Percentiles rank a stretch among this genome's conserved stretches.
phyloP scores from a whole-genome alignment of 1,284 basidiomycete species.

The Ustilago tritici region DNA sequence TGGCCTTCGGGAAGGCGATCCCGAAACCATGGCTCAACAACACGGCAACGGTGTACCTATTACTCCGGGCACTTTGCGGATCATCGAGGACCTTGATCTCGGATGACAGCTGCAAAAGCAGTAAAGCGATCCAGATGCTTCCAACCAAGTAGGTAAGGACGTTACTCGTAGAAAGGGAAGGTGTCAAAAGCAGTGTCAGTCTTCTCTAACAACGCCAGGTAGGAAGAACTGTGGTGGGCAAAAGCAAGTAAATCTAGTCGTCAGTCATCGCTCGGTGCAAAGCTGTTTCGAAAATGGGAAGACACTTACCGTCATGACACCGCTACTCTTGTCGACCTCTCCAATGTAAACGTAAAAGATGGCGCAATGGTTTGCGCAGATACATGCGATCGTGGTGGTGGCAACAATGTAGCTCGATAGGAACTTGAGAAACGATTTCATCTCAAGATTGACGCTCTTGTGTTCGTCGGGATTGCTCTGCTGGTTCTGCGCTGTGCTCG shows the following conservation, averaged over 20 bases:
- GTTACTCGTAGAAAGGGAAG: too few relatives aligned
- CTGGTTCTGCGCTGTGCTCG: constrained; percentile 32
- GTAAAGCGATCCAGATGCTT: too few relatives aligned
- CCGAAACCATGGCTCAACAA: too few relatives aligned
- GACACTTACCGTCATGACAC: constrained; percentile 54
- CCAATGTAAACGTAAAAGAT: constrained; percentile 70
- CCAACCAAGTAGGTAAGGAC: too few relatives aligned
- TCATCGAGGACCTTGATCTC: too few relatives aligned
- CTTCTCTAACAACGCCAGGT: constrained; percentile 50
- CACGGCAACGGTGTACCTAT: too few relatives aligned
- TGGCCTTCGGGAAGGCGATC: too few relatives aligned
- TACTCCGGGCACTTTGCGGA: too few relatives aligned
- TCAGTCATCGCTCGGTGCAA: background rate
- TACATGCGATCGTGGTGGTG: constrained; percentile 65
- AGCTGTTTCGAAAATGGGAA: background rate
- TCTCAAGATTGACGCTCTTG: constrained; percentile 63
- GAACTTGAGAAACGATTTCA: constrained; percentile 65
- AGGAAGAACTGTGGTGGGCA: constrained; percentile 46
- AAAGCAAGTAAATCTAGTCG: background rate
- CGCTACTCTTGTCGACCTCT: constrained; percentile 53
- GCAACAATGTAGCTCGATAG: constrained; percentile 65
- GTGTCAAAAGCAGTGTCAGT: constrained; percentile 11
- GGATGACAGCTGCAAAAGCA: too few relatives aligned
- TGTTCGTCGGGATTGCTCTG: constrained; percentile 33
- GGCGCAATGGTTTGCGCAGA: constrained; percentile 67